phyloP scores from a whole-genome alignment of 2,329 filamentous ascomycete genomes.

The Dendryphion nanum region DNA sequence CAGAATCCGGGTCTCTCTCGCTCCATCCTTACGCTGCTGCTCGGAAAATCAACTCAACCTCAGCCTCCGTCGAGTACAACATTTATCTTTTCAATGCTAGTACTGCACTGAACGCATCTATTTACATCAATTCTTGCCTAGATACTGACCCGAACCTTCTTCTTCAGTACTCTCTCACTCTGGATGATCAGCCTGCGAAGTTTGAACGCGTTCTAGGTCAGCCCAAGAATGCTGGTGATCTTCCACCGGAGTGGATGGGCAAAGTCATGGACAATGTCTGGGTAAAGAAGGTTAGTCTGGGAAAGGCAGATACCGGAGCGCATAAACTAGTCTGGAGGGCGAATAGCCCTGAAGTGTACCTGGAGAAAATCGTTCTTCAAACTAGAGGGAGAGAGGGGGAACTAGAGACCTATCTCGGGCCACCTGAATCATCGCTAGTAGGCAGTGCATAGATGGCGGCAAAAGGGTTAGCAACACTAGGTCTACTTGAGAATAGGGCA shows the following conservation, averaged over 20 bases:
- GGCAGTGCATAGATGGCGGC: too few relatives aligned
- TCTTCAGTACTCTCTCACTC: conserved; percentile 46
- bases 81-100: conserved; percentile 16
- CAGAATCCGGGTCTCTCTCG: conserved; percentile 14
- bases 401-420: neutral
- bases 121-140: conserved; percentile 34
- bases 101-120: conserved; percentile 26
- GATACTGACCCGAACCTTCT: conserved; percentile 48
- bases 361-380: neutral
- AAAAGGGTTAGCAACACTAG: too few relatives aligned
- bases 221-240: conserved; percentile 33
- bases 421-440: neutral
- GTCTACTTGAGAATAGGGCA: too few relatives aligned
- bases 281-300: conserved; percentile 33
- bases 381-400: neutral
- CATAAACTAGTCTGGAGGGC: conserved; percentile 40
- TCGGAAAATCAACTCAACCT: conserved; percentile 9
- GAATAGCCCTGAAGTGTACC: conserved; percentile 9
- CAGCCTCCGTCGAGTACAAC: conserved; percentile 12
- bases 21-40: conserved; percentile 12
- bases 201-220: conserved; percentile 15
- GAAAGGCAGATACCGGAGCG: conserved; percentile 9
- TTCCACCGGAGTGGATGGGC: conserved; percentile 46
- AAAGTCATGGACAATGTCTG: conserved; percentile 49
- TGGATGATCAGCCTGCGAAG: conserved; percentile 10